Evolutionary conservation across 176 grass and related monocot species (phyloP).

Genomic region (Oryza officinalis): DNA sequence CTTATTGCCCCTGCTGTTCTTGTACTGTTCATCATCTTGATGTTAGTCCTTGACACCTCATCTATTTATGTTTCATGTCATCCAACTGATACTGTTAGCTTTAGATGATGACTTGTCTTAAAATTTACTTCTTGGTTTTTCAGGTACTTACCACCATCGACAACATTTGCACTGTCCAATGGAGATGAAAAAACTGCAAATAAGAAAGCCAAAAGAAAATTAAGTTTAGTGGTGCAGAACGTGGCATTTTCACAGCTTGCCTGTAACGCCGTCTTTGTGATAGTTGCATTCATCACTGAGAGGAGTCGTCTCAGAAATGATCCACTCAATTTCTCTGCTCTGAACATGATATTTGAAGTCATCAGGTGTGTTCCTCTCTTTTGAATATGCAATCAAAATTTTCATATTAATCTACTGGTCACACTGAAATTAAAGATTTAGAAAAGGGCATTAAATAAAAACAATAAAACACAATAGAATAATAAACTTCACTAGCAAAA

Average conservation of each 20-base stretch:
- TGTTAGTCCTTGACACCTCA: slow-evolving; percentile 42
- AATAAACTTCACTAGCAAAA: background rate
- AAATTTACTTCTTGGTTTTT: background rate
- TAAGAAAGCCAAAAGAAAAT: background rate
- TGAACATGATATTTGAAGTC: slow-evolving; percentile 57
- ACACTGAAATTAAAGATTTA: background rate
- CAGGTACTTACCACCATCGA: slow-evolving; percentile 64
- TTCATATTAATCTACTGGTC: background rate
- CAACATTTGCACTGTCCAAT: slow-evolving; percentile 22
- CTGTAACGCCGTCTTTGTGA: slow-evolving; percentile 47
- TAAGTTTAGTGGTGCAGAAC: background rate
- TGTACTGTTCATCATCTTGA: slow-evolving; percentile 57
- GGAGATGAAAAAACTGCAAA: slow-evolving; percentile 20
- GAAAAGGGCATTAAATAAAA: background rate
- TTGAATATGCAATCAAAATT: background rate
- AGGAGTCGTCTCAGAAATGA: slow-evolving; percentile 42
- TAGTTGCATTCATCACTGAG: slow-evolving; percentile 50
- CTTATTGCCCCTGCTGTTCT: slow-evolving; percentile 43
- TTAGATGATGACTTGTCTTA: background rate
- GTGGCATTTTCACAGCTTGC: slow-evolving; percentile 41
- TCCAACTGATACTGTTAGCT: background rate
- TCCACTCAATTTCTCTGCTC: slow-evolving; percentile 54
- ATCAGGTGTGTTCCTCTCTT: slow-evolving; percentile 38
- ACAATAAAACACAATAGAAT: background rate
- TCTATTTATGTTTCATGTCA: background rate